Base-by-base conservation (phyloP, 768 basidiomycete genomes). In the Peribolospora baueri region DNA sequence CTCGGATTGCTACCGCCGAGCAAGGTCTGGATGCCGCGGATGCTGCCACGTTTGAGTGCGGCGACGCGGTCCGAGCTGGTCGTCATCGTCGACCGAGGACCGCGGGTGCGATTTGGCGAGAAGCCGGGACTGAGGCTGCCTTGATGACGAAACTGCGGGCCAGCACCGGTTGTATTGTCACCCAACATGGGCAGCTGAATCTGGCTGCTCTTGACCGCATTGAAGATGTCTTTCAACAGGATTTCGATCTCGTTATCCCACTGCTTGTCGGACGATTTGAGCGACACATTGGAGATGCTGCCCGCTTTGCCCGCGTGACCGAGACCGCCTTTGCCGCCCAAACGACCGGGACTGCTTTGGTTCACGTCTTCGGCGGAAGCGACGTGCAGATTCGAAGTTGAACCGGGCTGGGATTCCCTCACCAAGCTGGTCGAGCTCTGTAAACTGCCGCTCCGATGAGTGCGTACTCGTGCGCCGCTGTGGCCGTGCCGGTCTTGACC, bases 11-110 rank as follows among this genome's bases (percentile, higher is more conserved):
- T 84, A 62, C 55, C 54, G 38, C 83, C 84, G 63, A 90, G 70
- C 55, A 95, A 79, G 5, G 82, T 79, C 56, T 84, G 82, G 51
- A 87, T 69, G 1, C 90, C 87, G 14, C 88, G 77, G 49, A 97
- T 83, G 63, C 88, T 93, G 36, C 84, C 82, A 42, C 93, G 78
- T 69, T 97, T 97, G 59, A 86, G 69, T 4, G 76, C 81, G 10
- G 74, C 74, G 58, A 85, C 65, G 45, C 84, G 75, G 62, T 87
- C 85, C 3, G 77, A 74, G 43, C 74, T 76, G 43, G 43, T 2
- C 13, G 8, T 7, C 13, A 45, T 13, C 13, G 43, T 13, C 43
- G 43, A 7, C 7, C 43, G 43, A 13, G 43, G 43, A 45, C 8
- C 43, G 8, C 43, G 43, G 43, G 43, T 62, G 42, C 41, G 56